Evolutionary conservation across 1,139 yeast species (phyloP).

Genomic region (Kodamaea alishanica): DNA sequence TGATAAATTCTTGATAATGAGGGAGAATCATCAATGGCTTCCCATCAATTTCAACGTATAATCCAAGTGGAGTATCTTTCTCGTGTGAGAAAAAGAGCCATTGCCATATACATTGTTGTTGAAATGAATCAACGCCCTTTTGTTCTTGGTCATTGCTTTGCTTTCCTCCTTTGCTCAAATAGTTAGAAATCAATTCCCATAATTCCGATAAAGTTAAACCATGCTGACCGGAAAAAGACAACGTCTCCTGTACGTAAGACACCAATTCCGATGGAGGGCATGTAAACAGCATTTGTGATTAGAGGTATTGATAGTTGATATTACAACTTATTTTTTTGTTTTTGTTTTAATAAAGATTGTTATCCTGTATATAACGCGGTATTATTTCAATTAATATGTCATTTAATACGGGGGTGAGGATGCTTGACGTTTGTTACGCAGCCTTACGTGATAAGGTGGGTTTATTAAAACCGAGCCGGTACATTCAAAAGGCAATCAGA

Average conservation of each 20-base stretch:
- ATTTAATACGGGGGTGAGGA: too few relatives aligned
- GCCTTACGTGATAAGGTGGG: too few relatives aligned
- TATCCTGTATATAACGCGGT: too few relatives aligned
- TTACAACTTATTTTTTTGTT: neutral
- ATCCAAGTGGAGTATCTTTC: slow-evolving; percentile 11
- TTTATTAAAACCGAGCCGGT: too few relatives aligned
- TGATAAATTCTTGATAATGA: slow-evolving; percentile 21
- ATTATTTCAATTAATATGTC: too few relatives aligned
- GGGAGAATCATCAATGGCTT: slow-evolving; percentile 18
- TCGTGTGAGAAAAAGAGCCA: slow-evolving; percentile 34
- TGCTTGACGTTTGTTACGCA: too few relatives aligned
- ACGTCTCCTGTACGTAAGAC: slow-evolving; percentile 23
- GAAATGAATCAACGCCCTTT: slow-evolving; percentile 27
- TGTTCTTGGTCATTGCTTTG: slow-evolving; percentile 2
- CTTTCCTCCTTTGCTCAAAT: slow-evolving; percentile 1
- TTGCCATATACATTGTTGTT: slow-evolving; percentile 38
- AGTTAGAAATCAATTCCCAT: slow-evolving; percentile 24
- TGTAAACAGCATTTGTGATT: slow-evolving; percentile 17
- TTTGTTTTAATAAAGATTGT: neutral
- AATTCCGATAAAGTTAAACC: slow-evolving; percentile 30
- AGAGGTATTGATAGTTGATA: neutral
- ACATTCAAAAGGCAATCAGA: too few relatives aligned
- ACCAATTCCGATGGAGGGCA: slow-evolving; percentile 25
- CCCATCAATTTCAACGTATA: slow-evolving; percentile 19
- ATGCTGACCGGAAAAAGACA: slow-evolving; percentile 36